Conservation (phyloP, 352 stramenopile species). For the Poterioochromonas sp. region DNA sequence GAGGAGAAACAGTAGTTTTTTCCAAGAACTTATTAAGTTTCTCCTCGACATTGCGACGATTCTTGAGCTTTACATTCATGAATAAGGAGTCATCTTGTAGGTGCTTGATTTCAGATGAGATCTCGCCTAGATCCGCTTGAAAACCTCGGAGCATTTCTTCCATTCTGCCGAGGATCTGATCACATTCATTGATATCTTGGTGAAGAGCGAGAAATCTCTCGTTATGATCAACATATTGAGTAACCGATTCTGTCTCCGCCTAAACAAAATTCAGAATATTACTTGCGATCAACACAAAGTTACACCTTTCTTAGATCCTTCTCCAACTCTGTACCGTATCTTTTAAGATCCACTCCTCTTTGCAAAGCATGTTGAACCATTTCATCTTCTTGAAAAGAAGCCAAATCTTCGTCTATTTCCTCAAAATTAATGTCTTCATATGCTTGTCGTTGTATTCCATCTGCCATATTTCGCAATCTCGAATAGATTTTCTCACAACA, state of each 20-base stretch:
- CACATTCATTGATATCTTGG: slow-evolving; percentile 86
- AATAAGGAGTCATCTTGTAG: slow-evolving; percentile 64
- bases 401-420: slow-evolving; percentile 81
- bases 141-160: slow-evolving; percentile 96
- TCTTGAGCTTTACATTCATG: slow-evolving; percentile 59
- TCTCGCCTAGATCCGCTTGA: slow-evolving; percentile 90
- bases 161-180: slow-evolving; percentile 89
- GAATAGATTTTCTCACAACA: too few relatives aligned
- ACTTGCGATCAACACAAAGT: background rate
- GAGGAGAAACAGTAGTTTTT: slow-evolving; percentile 84
- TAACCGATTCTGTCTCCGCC: slow-evolving; percentile 13
- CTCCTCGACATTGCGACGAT: slow-evolving; percentile 83
- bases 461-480: too few relatives aligned
- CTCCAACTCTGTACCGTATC: slow-evolving; percentile 79
- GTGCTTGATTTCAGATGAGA: slow-evolving; percentile 92
- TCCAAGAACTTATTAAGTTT: slow-evolving; percentile 85
- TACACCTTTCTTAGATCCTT: slow-evolving; percentile 55
- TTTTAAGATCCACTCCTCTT: slow-evolving; percentile 73
- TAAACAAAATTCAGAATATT: background rate
- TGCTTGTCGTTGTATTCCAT: too few relatives aligned
- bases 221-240: slow-evolving; percentile 71
- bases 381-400: slow-evolving; percentile 82
- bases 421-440: slow-evolving; percentile 79
- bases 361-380: slow-evolving; percentile 78
- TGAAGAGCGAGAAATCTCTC: slow-evolving; percentile 78